Conservation (phyloP, 345 rosid genomes). For the Cardamine resedifolia region DNA sequence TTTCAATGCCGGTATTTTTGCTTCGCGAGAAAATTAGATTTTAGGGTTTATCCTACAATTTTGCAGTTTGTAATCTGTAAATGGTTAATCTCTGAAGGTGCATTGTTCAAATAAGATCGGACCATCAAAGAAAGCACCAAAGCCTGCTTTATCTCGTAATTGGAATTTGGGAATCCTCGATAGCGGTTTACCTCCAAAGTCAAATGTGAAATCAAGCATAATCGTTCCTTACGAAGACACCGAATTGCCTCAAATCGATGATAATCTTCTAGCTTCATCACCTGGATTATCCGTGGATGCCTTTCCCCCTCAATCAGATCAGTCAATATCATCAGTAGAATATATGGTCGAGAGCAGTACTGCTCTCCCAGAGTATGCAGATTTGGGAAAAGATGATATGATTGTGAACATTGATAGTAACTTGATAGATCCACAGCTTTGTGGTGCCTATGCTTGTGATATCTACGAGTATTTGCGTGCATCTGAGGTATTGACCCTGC, state of each 20-base stretch:
- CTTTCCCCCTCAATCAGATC: slow-evolving; percentile 66
- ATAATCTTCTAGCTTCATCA: slow-evolving; percentile 26
- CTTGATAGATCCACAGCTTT: slow-evolving; percentile 43
- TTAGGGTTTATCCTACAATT: slow-evolving; percentile 4
- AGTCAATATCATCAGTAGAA: slow-evolving; percentile 54
- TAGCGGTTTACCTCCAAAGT: slow-evolving; percentile 21
- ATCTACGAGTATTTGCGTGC: slow-evolving; percentile 43
- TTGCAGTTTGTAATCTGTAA: neutral
- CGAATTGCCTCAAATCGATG: neutral
- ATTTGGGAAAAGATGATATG: slow-evolving; percentile 15
- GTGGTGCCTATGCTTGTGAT: slow-evolving; percentile 41
- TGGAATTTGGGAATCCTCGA: slow-evolving; percentile 22
- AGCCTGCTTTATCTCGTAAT: slow-evolving; percentile 20
- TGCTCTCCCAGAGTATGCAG: slow-evolving; percentile 49
- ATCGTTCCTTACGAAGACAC: slow-evolving; percentile 36
- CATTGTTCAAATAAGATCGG: slow-evolving; percentile 24
- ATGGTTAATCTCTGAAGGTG: slow-evolving; percentile 19
- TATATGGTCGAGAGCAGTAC: slow-evolving; percentile 59
- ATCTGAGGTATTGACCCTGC: slow-evolving; percentile 38
- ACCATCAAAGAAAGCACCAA: slow-evolving; percentile 24
- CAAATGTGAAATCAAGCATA: slow-evolving; percentile 30
- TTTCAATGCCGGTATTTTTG: neutral
- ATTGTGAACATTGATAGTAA: slow-evolving; percentile 32
- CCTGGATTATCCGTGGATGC: slow-evolving; percentile 39
- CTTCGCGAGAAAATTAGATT: slow-evolving; percentile 18